Percentiles rank a stretch among this genome's conserved stretches.
phyloP scores from a whole-genome alignment of 2,329 filamentous ascomycete species.

The Periconia digitata region DNA sequence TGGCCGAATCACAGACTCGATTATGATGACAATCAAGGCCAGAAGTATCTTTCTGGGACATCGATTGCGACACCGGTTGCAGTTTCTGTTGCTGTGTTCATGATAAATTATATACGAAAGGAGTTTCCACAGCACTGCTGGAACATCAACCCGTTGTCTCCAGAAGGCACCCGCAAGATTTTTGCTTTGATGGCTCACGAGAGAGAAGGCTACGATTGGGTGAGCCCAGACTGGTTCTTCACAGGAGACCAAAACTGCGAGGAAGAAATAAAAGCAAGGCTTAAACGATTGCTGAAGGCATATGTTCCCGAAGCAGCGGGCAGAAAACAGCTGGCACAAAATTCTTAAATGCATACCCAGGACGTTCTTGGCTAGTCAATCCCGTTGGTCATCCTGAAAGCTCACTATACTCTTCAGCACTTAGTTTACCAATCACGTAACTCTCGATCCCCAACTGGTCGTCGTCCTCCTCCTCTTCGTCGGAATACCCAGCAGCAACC shows the following conservation, averaged over 20 bases:
- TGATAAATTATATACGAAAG: neutral
- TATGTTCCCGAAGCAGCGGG: no score
- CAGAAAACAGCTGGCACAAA: no score
- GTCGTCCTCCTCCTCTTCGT: neutral
- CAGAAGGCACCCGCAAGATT: neutral
- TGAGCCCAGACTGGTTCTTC: neutral
- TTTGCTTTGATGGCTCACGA: neutral
- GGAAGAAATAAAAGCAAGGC: no score
- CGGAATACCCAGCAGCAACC: neutral
- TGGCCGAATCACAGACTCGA: neutral
- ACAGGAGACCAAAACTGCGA: no score
- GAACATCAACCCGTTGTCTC: neutral
- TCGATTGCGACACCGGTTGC: neutral
- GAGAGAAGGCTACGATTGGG: neutral
- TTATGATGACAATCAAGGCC: neutral
- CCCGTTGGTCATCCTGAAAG: no score
- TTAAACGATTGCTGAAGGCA: no score
- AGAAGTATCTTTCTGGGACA: neutral
- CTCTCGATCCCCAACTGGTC: neutral
- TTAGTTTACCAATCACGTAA: neutral
- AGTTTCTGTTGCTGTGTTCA: neutral
- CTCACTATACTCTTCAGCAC: neutral
- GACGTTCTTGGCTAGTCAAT: no score
- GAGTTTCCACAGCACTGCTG: neutral
- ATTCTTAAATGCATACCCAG: no score